These are phyloP conservation scores for Leccinum subgranulosum DNA, from an alignment of 768 basidiomycete genomes.

Conservation along the genomic window DNA sequence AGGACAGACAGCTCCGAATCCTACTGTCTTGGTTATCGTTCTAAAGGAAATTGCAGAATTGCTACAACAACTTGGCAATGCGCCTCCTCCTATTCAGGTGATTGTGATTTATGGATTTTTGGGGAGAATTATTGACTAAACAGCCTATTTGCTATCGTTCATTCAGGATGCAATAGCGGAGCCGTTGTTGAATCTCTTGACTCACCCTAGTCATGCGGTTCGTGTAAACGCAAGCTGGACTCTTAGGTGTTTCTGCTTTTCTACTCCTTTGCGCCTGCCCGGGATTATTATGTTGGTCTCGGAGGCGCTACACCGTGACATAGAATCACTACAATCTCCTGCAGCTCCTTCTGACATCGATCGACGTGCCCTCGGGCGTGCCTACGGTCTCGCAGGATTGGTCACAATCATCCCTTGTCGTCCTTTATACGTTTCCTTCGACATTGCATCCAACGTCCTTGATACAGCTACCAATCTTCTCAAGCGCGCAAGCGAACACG, in stretches of 20 bases:
- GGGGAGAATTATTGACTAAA: neutral
- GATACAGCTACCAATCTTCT: slow-evolving; percentile 89
- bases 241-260: slow-evolving; percentile 85
- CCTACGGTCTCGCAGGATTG: slow-evolving; percentile 85
- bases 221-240: slow-evolving; percentile 86
- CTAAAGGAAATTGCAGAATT: slow-evolving; percentile 84
- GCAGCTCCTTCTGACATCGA: slow-evolving; percentile 69
- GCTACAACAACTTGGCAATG: slow-evolving; percentile 86
- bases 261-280: slow-evolving; percentile 81
- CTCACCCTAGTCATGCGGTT: slow-evolving; percentile 86
- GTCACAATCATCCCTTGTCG: slow-evolving; percentile 83
- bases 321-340: slow-evolving; percentile 69
- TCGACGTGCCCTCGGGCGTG: slow-evolving; percentile 75
- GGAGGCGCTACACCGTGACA: slow-evolving; percentile 82
- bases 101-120: slow-evolving; percentile 6
- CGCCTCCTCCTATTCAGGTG: slow-evolving; percentile 85
- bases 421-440: slow-evolving; percentile 93
- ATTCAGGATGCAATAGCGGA: slow-evolving; percentile 79
- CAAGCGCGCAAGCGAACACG: slow-evolving; percentile 89
- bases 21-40: slow-evolving; percentile 67
- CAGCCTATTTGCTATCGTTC: neutral
- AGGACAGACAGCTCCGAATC: slow-evolving; percentile 67
- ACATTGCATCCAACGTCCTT: slow-evolving; percentile 85
- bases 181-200: slow-evolving; percentile 78
- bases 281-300: slow-evolving; percentile 73